Evolutionary conservation across 108 stramenopile species (phyloP).

Genomic region (Bacterosira constricta): DNA sequence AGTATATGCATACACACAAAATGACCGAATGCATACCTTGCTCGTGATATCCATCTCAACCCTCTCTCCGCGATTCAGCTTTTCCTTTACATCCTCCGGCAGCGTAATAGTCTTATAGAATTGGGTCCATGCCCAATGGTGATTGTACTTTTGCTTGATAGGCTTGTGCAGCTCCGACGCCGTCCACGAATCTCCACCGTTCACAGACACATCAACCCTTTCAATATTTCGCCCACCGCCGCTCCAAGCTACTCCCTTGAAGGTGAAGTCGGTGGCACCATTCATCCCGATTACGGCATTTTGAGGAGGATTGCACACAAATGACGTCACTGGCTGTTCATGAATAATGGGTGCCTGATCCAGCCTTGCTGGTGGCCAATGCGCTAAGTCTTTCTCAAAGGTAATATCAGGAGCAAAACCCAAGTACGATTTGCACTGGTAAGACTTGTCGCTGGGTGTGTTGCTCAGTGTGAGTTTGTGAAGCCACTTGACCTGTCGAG

Average conservation of each 20-base stretch:
- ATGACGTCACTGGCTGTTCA: constrained; percentile 67
- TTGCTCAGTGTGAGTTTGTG: constrained; percentile 47
- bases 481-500: constrained; percentile 80
- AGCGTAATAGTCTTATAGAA: constrained; percentile 36
- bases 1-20: no score
- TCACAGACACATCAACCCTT: constrained; percentile 83
- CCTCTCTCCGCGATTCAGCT: constrained; percentile 24
- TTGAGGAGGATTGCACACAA: constrained; percentile 58
- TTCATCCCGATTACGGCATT: constrained; percentile 34
- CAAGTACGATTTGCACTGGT: constrained; percentile 69
- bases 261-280: constrained; percentile 37
- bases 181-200: constrained; percentile 83
- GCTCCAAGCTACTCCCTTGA: constrained; percentile 80
- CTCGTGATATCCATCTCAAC: constrained; percentile 57
- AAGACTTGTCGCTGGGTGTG: constrained; percentile 57
- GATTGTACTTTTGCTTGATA: constrained; percentile 33
- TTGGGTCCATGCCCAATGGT: constrained; percentile 54
- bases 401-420: constrained; percentile 50
- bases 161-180: constrained; percentile 57
- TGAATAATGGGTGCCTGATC: constrained; percentile 61
- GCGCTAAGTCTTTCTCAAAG: constrained; percentile 52
- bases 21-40: no score
- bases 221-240: constrained; percentile 80
- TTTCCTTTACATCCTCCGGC: constrained; percentile 40
- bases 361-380: constrained; percentile 47